Evolutionary conservation across 2,329 filamentous ascomycete species (phyloP), one percentile per base, ranked within the genome.

Genomic region (Diaporthe sp.): DNA sequence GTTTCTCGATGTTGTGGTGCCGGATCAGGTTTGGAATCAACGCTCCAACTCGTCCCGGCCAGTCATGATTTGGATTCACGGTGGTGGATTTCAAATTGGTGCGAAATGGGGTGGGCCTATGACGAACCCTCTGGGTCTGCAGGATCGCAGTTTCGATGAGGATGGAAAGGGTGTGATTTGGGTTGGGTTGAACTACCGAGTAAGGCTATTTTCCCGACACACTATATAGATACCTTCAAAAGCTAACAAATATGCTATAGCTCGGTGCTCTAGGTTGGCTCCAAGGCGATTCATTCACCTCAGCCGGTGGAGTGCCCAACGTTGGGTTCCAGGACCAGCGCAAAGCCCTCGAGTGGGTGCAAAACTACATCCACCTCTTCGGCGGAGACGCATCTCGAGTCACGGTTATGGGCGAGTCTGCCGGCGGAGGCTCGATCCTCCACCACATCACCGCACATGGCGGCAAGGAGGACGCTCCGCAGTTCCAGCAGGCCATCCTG

Each of bases 361-460:
- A 87, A 46, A 78, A 85, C 19, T 83, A 88, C 77, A 87, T 88
- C 57, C 77, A 79, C 19, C 79, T 84, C 0, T 83, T 89, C 46
- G 87, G 86, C 34, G 88, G 88, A 19, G 85, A 88, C 76, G 80
- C 82, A 25, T 79, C 79, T 1, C 79, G 82, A 3, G 86, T 89
- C 22, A 87, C 86, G 1, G 83, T 86, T 17, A 85, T 85, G 80
- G 88, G 87, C 17, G 84, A 87, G 76, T 87, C 84, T 4, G 86
- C 86, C 3, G 87, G 87, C 17, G 87, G 39, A 3, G 74, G 74
- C 0, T 75, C 68, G 2, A 76, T 76, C n/a, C 25, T 76, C 7
- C 74, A 76, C 62, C 74, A 76, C 28, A 55, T 76, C 44, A 74
- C 74, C 15, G 70, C 74, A 0, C 25, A 59, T 31, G 74, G 74